Evolutionary conservation across 2,329 filamentous ascomycete genomes (phyloP).

Genomic region (Aspergillus sp.): DNA sequence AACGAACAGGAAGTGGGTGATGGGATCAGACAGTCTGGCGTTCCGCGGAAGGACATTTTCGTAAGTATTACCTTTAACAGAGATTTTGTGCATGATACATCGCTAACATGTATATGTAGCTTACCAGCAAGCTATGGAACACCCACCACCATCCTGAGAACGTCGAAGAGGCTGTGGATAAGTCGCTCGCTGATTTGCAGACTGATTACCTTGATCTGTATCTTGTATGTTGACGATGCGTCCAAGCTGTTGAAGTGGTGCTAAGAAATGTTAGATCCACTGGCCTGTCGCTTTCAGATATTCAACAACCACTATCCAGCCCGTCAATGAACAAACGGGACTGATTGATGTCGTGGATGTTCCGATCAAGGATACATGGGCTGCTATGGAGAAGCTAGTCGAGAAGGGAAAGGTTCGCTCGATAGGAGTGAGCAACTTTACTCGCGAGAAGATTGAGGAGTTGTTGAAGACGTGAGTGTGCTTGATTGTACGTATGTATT

Average conservation of each 20-base stretch:
- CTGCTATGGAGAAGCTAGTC: slow-evolving; percentile 58
- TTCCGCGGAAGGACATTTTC: slow-evolving; percentile 32
- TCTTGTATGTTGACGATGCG: slow-evolving; percentile 26
- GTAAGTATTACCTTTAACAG: too few relatives aligned
- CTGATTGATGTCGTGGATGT: neutral
- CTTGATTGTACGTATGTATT: too few relatives aligned
- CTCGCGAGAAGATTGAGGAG: slow-evolving; percentile 43
- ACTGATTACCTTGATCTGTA: slow-evolving; percentile 70
- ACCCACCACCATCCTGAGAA: slow-evolving; percentile 35
- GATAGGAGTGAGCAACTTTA: slow-evolving; percentile 74
- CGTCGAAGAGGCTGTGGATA: slow-evolving; percentile 51
- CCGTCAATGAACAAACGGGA: slow-evolving; percentile 21
- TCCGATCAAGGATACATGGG: neutral
- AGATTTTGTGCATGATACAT: too few relatives aligned
- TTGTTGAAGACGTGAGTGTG: slow-evolving; percentile 33
- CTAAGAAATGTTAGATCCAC: slow-evolving; percentile 35
- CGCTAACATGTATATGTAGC: neutral
- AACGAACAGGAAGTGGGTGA: slow-evolving; percentile 49
- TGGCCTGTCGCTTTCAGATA: slow-evolving; percentile 37
- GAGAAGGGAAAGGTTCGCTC: slow-evolving; percentile 60
- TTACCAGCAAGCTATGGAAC: slow-evolving; percentile 45
- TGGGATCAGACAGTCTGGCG: slow-evolving; percentile 40
- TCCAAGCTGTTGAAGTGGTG: neutral
- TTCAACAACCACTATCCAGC: slow-evolving; percentile 19
- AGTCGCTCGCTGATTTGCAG: slow-evolving; percentile 61